Conservation (phyloP, 2,329 filamentous ascomycete genomes). For the Neoscytalidium dimidiatum region DNA sequence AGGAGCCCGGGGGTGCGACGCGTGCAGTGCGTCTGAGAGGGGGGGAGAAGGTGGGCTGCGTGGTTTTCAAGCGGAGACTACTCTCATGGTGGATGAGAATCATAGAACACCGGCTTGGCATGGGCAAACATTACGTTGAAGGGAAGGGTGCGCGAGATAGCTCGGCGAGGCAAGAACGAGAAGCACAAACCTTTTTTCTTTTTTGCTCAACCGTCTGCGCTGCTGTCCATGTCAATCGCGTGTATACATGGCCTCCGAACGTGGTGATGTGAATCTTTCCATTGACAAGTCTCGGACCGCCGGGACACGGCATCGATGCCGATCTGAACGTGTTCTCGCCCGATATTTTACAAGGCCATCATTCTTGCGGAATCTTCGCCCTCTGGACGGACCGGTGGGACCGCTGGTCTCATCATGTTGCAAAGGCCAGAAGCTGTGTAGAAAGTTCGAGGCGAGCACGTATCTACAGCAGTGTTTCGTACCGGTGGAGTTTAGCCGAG, state of each 20-base stretch:
- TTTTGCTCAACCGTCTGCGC: slow-evolving; percentile 56
- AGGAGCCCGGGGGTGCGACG: no score
- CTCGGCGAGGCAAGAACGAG: slow-evolving; percentile 50
- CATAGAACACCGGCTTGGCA: no score
- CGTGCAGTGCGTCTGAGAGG: no score
- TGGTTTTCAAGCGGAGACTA: no score
- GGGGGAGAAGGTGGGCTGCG: no score
- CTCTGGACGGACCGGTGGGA: neutral
- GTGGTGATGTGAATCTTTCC: slow-evolving; percentile 44
- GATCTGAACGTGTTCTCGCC: slow-evolving; percentile 43
- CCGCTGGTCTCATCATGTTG: neutral
- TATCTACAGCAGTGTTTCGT: no score
- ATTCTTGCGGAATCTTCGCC: slow-evolving; percentile 37
- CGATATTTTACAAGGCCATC: slow-evolving; percentile 43
- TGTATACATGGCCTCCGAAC: slow-evolving; percentile 59
- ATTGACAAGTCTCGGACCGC: slow-evolving; percentile 21
- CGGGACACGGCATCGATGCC: neutral
- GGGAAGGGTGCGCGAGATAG: no score
- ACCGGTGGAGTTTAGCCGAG: no score
- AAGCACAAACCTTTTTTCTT: slow-evolving; percentile 50
- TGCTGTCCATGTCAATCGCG: slow-evolving; percentile 58
- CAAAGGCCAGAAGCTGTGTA: no score
- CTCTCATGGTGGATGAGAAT: no score
- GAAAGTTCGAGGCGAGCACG: no score
- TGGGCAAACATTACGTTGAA: no score